phyloP scores from a whole-genome alignment of 352 stramenopile species.

The Globisporangium ultimum region DNA sequence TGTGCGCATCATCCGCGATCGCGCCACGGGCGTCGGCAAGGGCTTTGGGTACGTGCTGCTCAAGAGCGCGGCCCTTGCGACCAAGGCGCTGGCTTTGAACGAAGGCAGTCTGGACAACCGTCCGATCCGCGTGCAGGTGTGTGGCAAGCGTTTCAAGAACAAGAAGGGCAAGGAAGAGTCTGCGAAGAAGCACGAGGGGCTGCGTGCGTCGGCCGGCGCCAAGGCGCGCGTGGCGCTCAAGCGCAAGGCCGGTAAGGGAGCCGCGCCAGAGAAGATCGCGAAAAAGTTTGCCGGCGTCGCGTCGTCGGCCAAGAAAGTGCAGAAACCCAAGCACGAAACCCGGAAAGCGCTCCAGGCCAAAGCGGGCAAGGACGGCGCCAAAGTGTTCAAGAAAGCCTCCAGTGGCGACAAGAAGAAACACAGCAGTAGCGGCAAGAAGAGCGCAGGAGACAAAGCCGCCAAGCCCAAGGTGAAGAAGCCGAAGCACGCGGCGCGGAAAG shows the following conservation, averaged over 20 bases:
- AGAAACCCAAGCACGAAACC: slow-evolving; percentile 54
- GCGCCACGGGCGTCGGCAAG: slow-evolving; percentile 86
- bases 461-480: slow-evolving; percentile 60
- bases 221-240: slow-evolving; percentile 63
- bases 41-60: slow-evolving; percentile 91
- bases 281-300: slow-evolving; percentile 26
- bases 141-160: slow-evolving; percentile 85
- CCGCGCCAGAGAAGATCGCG: slow-evolving; percentile 19
- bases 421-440: slow-evolving; percentile 13
- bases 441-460: slow-evolving; percentile 2
- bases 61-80: slow-evolving; percentile 54
- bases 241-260: slow-evolving; percentile 20
- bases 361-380: slow-evolving; percentile 16
- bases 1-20: slow-evolving; percentile 88
- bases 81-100: slow-evolving; percentile 66
- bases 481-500: slow-evolving; percentile 70
- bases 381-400: slow-evolving; percentile 11
- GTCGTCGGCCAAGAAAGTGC: slow-evolving; percentile 34
- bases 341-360: slow-evolving; percentile 39
- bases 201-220: slow-evolving; percentile 46
- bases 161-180: slow-evolving; percentile 47
- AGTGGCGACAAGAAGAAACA: background rate
- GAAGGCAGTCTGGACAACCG: slow-evolving; percentile 67
- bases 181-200: slow-evolving; percentile 51
- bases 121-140: slow-evolving; percentile 73